phyloP scores from a whole-genome alignment of 2,329 filamentous ascomycete genomes.

The Sclerotinia glacialis region DNA sequence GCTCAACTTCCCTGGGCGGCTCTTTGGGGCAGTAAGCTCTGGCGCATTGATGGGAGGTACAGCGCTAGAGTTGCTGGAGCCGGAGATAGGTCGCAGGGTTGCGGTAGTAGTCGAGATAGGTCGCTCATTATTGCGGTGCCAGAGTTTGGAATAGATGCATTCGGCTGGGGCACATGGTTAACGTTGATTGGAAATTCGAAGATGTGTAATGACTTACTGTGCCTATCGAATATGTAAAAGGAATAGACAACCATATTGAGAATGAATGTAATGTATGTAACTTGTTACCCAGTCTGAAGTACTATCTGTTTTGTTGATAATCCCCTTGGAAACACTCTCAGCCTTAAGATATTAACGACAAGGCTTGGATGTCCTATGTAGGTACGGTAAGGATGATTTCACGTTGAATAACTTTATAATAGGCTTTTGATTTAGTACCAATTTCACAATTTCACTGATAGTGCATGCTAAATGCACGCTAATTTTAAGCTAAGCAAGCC shows the following conservation, averaged over 20 bases:
- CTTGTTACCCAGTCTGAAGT: neutral
- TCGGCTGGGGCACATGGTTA: conserved; percentile 61
- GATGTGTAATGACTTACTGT: conserved; percentile 61
- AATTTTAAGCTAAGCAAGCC: conserved; percentile 19
- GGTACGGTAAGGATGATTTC: too few species aligned
- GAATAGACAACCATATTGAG: conserved; percentile 82
- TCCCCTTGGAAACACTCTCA: neutral
- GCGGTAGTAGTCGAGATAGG: conserved; percentile 40
- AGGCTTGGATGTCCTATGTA: neutral
- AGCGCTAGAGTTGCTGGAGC: conserved; percentile 47
- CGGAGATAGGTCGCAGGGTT: conserved; percentile 49
- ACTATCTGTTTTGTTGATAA: neutral
- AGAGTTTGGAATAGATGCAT: conserved; percentile 92
- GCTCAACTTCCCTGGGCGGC: conserved; percentile 38
- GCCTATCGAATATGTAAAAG: conserved; percentile 98
- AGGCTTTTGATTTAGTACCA: neutral
- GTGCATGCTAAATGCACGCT: conserved; percentile 19
- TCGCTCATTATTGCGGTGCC: conserved; percentile 48
- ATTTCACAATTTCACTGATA: neutral
- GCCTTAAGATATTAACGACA: neutral
- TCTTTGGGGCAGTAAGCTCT: conserved; percentile 35
- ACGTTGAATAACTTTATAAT: too few species aligned
- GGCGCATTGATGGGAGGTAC: conserved; percentile 35
- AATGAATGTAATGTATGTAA: neutral
- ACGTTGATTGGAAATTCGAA: conserved; percentile 24